Evolutionary conservation across 768 basidiomycete species (phyloP), one percentile per base, ranked within the genome.

Genomic region (Psilocybe cyanescens): DNA sequence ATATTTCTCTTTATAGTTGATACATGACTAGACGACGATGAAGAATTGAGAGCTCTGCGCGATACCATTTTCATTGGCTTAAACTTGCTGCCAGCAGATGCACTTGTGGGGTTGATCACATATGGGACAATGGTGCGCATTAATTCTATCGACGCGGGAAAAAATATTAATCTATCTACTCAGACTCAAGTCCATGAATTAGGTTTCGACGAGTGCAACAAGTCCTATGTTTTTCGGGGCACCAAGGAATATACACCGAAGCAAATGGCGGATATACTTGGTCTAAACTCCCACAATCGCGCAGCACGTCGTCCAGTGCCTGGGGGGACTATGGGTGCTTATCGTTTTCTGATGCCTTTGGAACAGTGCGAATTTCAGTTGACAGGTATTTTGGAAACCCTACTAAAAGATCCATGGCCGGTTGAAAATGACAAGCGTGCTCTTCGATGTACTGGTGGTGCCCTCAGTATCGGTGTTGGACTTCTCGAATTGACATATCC

Each of bases 161-260:
- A 44, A 29, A 35, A 64, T 16, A 29, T 29, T 16, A 24, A 3
- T 41, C 12, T 12, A 12, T 9, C 16, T 17, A 45, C 52, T n/a
- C 56, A 98, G 97, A 86, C 97, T 6, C 95, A 97, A 90, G 94
- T 99, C 1, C 97, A 99, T 74, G 97, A 99, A 78, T 91, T 99
- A 37, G 95, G 96, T 33, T 99, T 98, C 69, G 85, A 88, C 2
- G 93, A 97, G 73, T 99, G 96, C 78, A 93, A 87, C 78, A 99
- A 99, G 75, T 97, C 96, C 3, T 99, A 97, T 75, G 97, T 99
- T 59, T 99, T 99, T 88, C 91, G 97, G 29, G 97, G 97, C 47
- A 92, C 90, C 11, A 99, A 99, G 76, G 97, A 99, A 68, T 99
- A 99, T 72, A 76, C 88, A 58, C 88, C 93, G 44, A 99, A 99